These are phyloP conservation scores for Ogataea zsoltii DNA, from an alignment of 805 yeast genomes.

Conservation along the genomic window DNA sequence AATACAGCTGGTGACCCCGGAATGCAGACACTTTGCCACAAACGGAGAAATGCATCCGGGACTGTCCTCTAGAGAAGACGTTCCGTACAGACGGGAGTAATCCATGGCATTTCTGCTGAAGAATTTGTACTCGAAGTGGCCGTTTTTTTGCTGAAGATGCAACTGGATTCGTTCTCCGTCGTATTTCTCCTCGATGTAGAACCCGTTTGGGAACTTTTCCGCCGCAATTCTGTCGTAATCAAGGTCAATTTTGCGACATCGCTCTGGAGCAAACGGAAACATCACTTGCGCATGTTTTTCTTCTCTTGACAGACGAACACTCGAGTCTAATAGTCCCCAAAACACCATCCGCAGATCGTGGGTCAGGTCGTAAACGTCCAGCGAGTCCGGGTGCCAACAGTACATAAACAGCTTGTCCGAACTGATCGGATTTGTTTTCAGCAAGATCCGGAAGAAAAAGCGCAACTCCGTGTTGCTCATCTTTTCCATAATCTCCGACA, in stretches of 20 bases:
- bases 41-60: constrained; percentile 33
- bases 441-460: constrained; percentile 66
- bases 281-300: constrained; percentile 45
- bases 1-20: constrained; percentile 39
- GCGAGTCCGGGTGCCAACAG: constrained; percentile 81
- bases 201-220: constrained; percentile 42
- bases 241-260: constrained; percentile 56
- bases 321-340: constrained; percentile 53
- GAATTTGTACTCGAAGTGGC: constrained; percentile 41
- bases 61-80: constrained; percentile 17
- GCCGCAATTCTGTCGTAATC: constrained; percentile 52
- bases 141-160: constrained; percentile 54
- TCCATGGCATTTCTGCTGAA: constrained; percentile 73
- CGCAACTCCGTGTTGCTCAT: constrained; percentile 39
- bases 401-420: constrained; percentile 59
- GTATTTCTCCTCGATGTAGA: constrained; percentile 83
- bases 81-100: constrained; percentile 70
- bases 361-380: constrained; percentile 61
- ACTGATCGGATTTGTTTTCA: constrained; percentile 61
- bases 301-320: constrained; percentile 39
- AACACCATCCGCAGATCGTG: constrained; percentile 63
- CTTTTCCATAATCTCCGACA: constrained; percentile 47
- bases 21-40: constrained; percentile 34
- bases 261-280: constrained; percentile 73
- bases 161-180: constrained; percentile 90